Base-by-base conservation (phyloP, 345 rosid species). In the Ricinus communis region DNA sequence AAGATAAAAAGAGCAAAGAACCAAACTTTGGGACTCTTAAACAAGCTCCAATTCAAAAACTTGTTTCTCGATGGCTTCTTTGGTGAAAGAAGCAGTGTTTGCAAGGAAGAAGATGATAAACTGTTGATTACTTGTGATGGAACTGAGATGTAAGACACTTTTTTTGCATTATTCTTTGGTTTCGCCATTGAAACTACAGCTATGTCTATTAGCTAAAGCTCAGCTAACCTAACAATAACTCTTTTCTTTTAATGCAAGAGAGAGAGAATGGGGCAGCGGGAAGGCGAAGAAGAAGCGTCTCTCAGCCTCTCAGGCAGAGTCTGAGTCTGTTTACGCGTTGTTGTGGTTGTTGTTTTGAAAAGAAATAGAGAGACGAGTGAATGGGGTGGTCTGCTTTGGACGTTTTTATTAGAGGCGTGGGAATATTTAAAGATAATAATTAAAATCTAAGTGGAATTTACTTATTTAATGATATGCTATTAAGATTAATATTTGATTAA, bases 1-100 rank as follows among this genome's bases (percentile, higher is more conserved):
- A 85, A 78, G 10, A 88, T 78, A 77, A 88, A 80, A 52, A 94
- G 82, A 64, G 77, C 77, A 46, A 82, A 83, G 61, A 79, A 76
- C 89, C 90, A 88, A 16, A 82, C 62, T 76, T 75, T 78, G n/a
- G 89, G 86, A 77, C 77, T 85, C 72, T 74, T 80, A 69, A 73
- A 80, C 7, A 74, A 77, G 56, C 28, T 59, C 65, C 60, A 21
- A 47, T 50, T 25, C 24, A 76, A 71, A 53, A 76, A 71, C 60
- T 49, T 84, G 65, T 12, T 79, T 68, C 80, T 75, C 47, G 86
- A 70, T 31, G 87, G 62, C 67, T 70, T 71, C 65, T 85, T 93
- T 9, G 93, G 90, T 8, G 98, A 86, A 52, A 87, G 78, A 45
- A 91, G 85, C 62, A 89, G 87, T 25, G 85, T 75, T 31, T 85